Percentiles rank a stretch among this genome's conserved stretches.
Evolutionary conservation across 108 stramenopile species (phyloP).

Genomic region (Nitzschia putrida): DNA sequence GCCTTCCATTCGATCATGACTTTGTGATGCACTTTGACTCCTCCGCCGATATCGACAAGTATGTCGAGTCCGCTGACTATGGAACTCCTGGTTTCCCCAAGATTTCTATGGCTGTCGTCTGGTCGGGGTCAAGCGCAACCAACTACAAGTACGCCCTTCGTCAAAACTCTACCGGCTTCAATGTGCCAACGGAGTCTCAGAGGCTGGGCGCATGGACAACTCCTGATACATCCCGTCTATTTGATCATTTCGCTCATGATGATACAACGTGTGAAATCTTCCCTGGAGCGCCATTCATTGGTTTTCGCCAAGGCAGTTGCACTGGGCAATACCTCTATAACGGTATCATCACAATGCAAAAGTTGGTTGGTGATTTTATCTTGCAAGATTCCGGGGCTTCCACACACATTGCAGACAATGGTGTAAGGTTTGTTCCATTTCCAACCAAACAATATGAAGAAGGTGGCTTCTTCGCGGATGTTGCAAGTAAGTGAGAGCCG

Average conservation of each 20-base stretch:
- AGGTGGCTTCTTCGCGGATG: slow-evolving; percentile 63
- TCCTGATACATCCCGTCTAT: slow-evolving; percentile 53
- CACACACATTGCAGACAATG: slow-evolving; percentile 44
- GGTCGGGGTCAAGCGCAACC: slow-evolving; percentile 45
- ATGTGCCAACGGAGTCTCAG: slow-evolving; percentile 51
- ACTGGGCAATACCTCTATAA: slow-evolving; percentile 79
- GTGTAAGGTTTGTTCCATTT: slow-evolving; percentile 67
- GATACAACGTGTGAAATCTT: slow-evolving; percentile 50
- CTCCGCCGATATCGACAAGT: slow-evolving; percentile 50
- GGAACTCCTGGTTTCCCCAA: slow-evolving; percentile 54
- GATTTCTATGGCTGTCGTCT: slow-evolving; percentile 65
- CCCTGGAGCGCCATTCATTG: slow-evolving; percentile 46
- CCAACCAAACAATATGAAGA: slow-evolving; percentile 55
- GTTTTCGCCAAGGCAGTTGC: slow-evolving; percentile 47
- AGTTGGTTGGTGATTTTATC: slow-evolving; percentile 75
- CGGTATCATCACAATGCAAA: slow-evolving; percentile 71
- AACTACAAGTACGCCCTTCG: slow-evolving; percentile 66
- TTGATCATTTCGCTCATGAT: slow-evolving; percentile 48
- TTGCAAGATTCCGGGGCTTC: slow-evolving; percentile 49
- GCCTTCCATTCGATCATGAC: slow-evolving; percentile 58
- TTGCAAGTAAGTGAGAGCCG: slow-evolving; percentile 52
- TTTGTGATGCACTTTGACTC: slow-evolving; percentile 63
- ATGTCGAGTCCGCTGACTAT: slow-evolving; percentile 54
- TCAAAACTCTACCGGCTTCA: slow-evolving; percentile 74
- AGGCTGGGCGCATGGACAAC: slow-evolving; percentile 58